These are phyloP conservation scores for Russula foetens DNA, from an alignment of 768 basidiomycete genomes.

Conservation along the genomic window DNA sequence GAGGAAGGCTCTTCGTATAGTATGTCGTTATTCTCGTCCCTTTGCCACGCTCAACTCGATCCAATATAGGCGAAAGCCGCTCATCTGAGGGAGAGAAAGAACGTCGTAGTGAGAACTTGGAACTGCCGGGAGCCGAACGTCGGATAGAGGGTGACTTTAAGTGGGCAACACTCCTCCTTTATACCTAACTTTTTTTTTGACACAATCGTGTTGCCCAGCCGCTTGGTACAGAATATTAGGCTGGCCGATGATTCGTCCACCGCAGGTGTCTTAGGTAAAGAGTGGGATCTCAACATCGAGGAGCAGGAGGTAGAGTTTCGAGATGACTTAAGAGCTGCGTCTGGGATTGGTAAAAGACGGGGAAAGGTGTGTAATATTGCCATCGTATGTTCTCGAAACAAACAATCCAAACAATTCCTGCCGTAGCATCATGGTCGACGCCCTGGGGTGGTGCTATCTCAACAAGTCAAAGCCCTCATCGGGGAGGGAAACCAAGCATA, in stretches of 20 bases:
- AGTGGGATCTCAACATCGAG: conserved; percentile 69
- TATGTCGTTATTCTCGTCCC: background rate
- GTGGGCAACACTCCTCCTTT: conserved; percentile 17
- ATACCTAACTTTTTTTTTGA: background rate
- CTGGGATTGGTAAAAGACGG: conserved; percentile 53
- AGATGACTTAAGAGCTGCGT: conserved; percentile 65
- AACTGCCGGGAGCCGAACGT: conserved; percentile 20
- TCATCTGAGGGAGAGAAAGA: conserved; percentile 8
- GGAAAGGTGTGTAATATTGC: conserved; percentile 28
- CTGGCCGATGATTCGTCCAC: conserved; percentile 38
- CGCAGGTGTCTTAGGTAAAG: conserved; percentile 44
- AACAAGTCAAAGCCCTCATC: conserved; percentile 64
- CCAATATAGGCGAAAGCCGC: background rate
- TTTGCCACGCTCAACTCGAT: background rate
- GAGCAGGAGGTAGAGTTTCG: conserved; percentile 62
- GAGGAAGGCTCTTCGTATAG: conserved; percentile 8
- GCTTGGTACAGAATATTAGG: conserved; percentile 60
- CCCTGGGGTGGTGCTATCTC: conserved; percentile 53
- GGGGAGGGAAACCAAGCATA: conserved; percentile 86
- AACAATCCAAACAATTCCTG: background rate
- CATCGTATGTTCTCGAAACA: background rate
- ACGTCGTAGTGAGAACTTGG: background rate
- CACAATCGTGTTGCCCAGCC: conserved; percentile 32
- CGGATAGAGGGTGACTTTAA: conserved; percentile 53
- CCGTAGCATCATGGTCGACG: conserved; percentile 33